phyloP scores from a whole-genome alignment of 306 rosid species.

The Trifolium subterraneum region DNA sequence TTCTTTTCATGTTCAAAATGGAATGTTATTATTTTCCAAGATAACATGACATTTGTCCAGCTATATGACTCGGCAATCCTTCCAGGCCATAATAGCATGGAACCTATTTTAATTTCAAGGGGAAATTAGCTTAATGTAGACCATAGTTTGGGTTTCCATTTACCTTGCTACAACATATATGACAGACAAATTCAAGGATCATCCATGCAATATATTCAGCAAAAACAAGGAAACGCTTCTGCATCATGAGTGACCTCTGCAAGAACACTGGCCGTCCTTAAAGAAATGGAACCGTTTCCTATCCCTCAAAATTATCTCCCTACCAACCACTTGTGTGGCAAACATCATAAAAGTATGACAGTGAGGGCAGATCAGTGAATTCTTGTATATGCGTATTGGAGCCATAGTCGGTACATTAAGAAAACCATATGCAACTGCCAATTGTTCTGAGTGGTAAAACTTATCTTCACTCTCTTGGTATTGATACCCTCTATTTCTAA shows the following conservation, averaged over 20 bases:
- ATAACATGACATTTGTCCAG: conserved; percentile 87
- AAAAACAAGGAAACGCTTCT: conserved; percentile 14
- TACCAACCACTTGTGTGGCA: conserved; percentile 49
- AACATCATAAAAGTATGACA: conserved; percentile 66
- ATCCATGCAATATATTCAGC: conserved; percentile 7
- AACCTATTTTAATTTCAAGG: background rate
- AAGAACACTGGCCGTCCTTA: conserved; percentile 65
- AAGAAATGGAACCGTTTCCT: conserved; percentile 61
- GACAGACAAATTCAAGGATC: background rate
- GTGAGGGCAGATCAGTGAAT: conserved; percentile 54
- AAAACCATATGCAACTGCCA: conserved; percentile 64
- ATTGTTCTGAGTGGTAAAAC: conserved; percentile 62
- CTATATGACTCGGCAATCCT: conserved; percentile 46
- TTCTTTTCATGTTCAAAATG: conserved; percentile 77
- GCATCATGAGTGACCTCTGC: conserved; percentile 45
- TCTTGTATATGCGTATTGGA: conserved; percentile 60
- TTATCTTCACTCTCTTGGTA: conserved; percentile 45
- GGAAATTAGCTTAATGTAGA: background rate
- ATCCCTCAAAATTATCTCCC: conserved; percentile 64
- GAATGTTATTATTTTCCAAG: conserved; percentile 85
- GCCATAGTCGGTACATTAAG: conserved; percentile 47
- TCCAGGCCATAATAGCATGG: background rate
- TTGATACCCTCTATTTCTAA: conserved; percentile 49
- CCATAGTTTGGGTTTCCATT: background rate
- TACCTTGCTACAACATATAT: background rate